phyloP scores from a whole-genome alignment of 2,329 filamentous ascomycete genomes.

The Aspergillus sojae region DNA sequence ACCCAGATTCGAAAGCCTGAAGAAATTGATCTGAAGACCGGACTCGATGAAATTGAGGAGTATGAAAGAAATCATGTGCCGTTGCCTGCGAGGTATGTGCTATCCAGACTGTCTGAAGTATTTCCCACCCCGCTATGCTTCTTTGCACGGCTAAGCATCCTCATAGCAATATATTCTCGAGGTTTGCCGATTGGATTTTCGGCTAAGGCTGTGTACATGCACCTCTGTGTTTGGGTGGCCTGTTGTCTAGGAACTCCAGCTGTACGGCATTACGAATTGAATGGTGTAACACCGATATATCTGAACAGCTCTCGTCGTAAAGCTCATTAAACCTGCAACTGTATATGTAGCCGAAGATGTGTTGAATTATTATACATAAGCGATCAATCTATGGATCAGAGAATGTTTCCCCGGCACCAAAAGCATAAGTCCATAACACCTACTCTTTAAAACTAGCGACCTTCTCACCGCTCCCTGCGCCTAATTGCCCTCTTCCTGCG shows the following conservation, averaged over 20 bases:
- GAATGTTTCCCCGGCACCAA: not conserved
- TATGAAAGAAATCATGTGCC: slow-evolving; percentile 65
- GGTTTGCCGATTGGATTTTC: slow-evolving; percentile 25
- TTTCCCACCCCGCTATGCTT: not conserved
- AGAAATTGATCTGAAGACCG: slow-evolving; percentile 65
- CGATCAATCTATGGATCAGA: not conserved
- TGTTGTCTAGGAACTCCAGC: not conserved
- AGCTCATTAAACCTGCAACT: not conserved
- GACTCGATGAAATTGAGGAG: slow-evolving; percentile 68
- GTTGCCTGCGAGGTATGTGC: slow-evolving; percentile 54
- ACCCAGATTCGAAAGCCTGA: slow-evolving; percentile 60
- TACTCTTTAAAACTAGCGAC: not conserved
- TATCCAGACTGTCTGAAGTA: not conserved
- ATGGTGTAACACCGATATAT: not conserved
- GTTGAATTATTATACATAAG: not conserved
- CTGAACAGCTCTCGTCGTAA: not conserved
- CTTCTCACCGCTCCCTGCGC: not conserved
- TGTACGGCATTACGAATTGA: not conserved
- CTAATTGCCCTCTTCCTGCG: slow-evolving; percentile 1
- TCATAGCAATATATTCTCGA: slow-evolving; percentile 28
- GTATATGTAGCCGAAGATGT: not conserved
- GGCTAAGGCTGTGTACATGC: slow-evolving; percentile 5
- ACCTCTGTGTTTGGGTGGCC: not conserved
- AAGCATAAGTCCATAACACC: not conserved
- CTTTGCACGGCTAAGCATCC: slow-evolving; percentile 6